A percentile compares a stretch with the other conserved stretches of the same genome.
phyloP scores from a whole-genome alignment of 345 rosid genomes.

The Lenwebbia sp. region DNA sequence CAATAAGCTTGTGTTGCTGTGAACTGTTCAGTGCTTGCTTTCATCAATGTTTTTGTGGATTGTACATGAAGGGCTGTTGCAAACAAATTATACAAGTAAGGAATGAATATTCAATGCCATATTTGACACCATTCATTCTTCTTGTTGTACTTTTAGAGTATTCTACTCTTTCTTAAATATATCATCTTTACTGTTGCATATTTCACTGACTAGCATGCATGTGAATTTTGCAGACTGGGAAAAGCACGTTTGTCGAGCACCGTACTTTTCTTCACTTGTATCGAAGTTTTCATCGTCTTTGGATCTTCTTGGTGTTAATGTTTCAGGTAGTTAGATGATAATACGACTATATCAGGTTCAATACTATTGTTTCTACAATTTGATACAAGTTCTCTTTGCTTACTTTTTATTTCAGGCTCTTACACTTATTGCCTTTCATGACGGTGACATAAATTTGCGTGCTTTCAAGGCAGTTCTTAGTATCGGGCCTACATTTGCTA shows the following conservation, averaged over 20 bases:
- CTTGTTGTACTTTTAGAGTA: neutral
- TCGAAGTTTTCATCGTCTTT: conserved; percentile 87
- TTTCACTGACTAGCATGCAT: neutral
- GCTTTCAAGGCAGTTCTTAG: conserved; percentile 78
- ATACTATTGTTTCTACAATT: neutral
- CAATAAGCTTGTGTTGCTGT: neutral
- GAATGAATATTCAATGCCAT: neutral
- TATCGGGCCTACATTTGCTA: conserved; percentile 73
- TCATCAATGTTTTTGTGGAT: neutral
- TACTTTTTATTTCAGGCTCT: conserved; percentile 41
- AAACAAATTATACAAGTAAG: neutral
- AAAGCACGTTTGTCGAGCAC: conserved; percentile 95
- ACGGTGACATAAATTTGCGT: conserved; percentile 40
- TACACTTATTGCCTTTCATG: conserved; percentile 76
- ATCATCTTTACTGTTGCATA: neutral
- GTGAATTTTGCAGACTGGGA: conserved; percentile 57
- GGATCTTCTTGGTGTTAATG: conserved; percentile 94
- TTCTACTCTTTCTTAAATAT: neutral
- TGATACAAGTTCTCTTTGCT: neutral
- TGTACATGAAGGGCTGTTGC: neutral
- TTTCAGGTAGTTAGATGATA: conserved; percentile 56
- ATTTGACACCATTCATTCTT: neutral
- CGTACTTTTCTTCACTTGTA: conserved; percentile 93
- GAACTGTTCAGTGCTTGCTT: neutral
- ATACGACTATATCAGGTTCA: neutral